Evolutionary conservation across 2,329 filamentous ascomycete species (phyloP), one percentile per base, ranked within the genome.

Genomic region (Aspergillus alliaceus): DNA sequence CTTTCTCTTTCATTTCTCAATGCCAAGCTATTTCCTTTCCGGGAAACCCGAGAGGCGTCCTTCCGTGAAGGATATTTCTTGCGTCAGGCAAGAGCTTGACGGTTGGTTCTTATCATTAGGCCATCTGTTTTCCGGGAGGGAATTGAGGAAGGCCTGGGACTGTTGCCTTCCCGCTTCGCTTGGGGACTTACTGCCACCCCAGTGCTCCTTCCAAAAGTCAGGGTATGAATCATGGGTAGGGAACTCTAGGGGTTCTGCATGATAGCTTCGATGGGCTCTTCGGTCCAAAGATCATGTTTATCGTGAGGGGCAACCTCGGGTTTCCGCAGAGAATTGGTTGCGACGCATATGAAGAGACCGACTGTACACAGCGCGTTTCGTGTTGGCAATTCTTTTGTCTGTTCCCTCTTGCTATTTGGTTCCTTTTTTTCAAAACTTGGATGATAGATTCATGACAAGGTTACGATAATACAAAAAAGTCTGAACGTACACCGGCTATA

Each of bases 391-490:
- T 61, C 40, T 63, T 60, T 61, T 64, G 46, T 71, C 67, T 72
- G 68, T 62, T 61, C 63, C 63, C 64, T 61, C 57, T 64, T 57
- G 29, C 60, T 54, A 63, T 55, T 66, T 62, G 59, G 60, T 65
- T 66, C 59, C 62, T 66, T 65, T 55, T 52, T 50, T 53, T 57
- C 25, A 34, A 58, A 54, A 55, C 61, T 64, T 63, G 48, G 61
- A 68, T 71, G 65, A 72, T 72, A 71, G 64, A 72, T 54, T 66
- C 59, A 70, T 66, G 67, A 68, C 62, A 66, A 61, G 64, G 66
- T 67, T 64, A 72, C 61, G 67, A 69, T 54, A 72, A 71, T 67
- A 63, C 56, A 68, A 71, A 68, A 66, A 62, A 54, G 35, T 57
- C 35, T 35, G 27, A 50, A 53, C 31, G 48, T 29, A 52, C 39